phyloP scores from a whole-genome alignment of 495 filamentous ascomycete genomes.

The Viridothelium virens region DNA sequence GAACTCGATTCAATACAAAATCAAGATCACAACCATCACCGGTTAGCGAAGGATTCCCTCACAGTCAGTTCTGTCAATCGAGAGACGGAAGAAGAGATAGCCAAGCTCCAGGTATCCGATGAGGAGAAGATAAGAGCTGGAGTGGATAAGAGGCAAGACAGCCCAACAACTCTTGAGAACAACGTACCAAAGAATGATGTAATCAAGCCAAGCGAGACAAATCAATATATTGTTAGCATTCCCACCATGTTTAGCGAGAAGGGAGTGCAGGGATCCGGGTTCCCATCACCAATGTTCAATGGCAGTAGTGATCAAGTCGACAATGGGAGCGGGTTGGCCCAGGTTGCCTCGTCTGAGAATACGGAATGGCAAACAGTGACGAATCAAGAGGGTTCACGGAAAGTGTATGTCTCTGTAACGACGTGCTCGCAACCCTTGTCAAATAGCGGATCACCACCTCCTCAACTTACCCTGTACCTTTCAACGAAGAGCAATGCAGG shows the following conservation, averaged over 20 bases:
- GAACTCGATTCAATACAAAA: constrained; percentile 42
- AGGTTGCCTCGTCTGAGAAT: background rate
- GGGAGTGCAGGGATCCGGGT: constrained; percentile 29
- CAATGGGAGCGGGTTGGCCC: constrained; percentile 17
- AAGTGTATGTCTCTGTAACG: constrained; percentile 70
- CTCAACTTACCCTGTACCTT: constrained; percentile 71
- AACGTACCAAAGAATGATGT: constrained; percentile 52
- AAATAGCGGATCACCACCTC: constrained; percentile 40
- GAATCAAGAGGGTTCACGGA: constrained; percentile 33
- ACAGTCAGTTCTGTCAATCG: constrained; percentile 19
- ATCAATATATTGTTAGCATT: constrained; percentile 50
- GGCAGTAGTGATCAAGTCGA: constrained; percentile 12
- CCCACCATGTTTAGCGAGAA: constrained; percentile 36
- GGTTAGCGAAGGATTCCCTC: constrained; percentile 27
- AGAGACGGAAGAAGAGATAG: constrained; percentile 25
- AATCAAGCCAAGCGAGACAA: constrained; percentile 49
- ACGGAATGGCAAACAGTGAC: background rate
- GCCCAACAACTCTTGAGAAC: constrained; percentile 46
- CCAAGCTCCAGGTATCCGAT: constrained; percentile 17
- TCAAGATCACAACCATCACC: constrained; percentile 42
- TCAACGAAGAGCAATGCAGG: constrained; percentile 69
- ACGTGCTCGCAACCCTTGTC: constrained; percentile 64
- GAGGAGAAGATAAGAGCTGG: constrained; percentile 33
- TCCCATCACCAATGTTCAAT: constrained; percentile 35
- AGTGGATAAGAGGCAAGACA: constrained; percentile 26